Percentiles rank a stretch among this genome's conserved stretches.
phyloP scores from a whole-genome alignment of 2,329 filamentous ascomycete species.

The Monosporascus sp. region DNA sequence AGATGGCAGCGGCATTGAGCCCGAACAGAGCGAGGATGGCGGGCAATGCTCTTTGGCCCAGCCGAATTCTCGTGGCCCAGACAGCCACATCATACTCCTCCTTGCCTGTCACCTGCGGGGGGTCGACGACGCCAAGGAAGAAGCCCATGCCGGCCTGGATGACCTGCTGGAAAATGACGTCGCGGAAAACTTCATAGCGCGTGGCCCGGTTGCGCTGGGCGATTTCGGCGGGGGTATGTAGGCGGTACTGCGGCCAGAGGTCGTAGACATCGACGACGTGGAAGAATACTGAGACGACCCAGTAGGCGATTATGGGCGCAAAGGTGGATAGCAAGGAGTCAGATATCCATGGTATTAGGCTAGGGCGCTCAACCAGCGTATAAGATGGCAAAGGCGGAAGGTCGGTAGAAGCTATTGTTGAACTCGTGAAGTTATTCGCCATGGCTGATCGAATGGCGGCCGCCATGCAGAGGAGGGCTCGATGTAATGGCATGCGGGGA shows the following conservation, averaged over 20 bases:
- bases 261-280: slow-evolving; percentile 83
- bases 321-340: slow-evolving; percentile 76
- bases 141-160: slow-evolving; percentile 75
- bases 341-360: slow-evolving; percentile 71
- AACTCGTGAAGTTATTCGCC: slow-evolving; percentile 43
- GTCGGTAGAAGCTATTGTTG: slow-evolving; percentile 41
- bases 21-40: slow-evolving; percentile 65
- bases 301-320: slow-evolving; percentile 79
- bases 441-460: slow-evolving; percentile 19
- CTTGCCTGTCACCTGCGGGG: slow-evolving; percentile 66
- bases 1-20: slow-evolving; percentile 69
- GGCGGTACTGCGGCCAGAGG: slow-evolving; percentile 81
- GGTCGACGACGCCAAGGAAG: slow-evolving; percentile 66
- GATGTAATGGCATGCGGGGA: background rate
- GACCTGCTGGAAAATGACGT: slow-evolving; percentile 87
- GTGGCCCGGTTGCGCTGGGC: slow-evolving; percentile 80
- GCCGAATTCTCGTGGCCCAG: slow-evolving; percentile 78
- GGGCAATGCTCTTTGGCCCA: slow-evolving; percentile 75
- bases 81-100: slow-evolving; percentile 83
- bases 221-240: slow-evolving; percentile 93
- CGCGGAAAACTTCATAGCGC: slow-evolving; percentile 78
- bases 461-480: background rate
- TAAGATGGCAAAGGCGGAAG: slow-evolving; percentile 86
- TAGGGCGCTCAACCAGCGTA: slow-evolving; percentile 61
- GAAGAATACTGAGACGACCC: slow-evolving; percentile 79